Conservation (phyloP, 176 grass and related monocot genomes). For the Raddia guianensis region DNA sequence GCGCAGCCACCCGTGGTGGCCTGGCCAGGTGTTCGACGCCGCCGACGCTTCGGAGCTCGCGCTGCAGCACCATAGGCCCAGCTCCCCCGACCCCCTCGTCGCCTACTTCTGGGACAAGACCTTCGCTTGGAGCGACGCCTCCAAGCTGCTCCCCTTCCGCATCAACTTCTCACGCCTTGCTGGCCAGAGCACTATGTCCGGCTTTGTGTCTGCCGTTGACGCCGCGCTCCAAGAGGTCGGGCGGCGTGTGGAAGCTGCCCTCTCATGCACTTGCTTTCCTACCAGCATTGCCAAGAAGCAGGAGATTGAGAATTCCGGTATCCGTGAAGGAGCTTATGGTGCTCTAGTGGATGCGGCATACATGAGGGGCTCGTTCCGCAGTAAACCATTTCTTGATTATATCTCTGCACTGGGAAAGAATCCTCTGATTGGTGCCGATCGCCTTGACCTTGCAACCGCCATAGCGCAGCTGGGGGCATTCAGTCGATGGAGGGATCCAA, state of each 20-base stretch:
- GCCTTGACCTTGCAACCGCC: conserved; percentile 63
- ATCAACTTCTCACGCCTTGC: conserved; percentile 51
- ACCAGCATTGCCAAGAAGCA: conserved; percentile 35
- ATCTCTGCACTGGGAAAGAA: conserved; percentile 54
- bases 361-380: conserved; percentile 56
- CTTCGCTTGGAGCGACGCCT: conserved; percentile 71
- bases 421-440: conserved; percentile 47
- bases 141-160: conserved; percentile 64
- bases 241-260: conserved; percentile 47
- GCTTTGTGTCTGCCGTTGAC: conserved; percentile 54
- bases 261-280: conserved; percentile 57
- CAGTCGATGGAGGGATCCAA: conserved; percentile 55
- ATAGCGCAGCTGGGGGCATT: conserved; percentile 75
- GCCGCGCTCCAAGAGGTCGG: conserved; percentile 63
- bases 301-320: conserved; percentile 66
- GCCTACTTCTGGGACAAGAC: conserved; percentile 82
- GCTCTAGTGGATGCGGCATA: conserved; percentile 46
- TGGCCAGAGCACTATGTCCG: conserved; percentile 47
- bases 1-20: conserved; percentile 92
- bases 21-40: conserved; percentile 71
- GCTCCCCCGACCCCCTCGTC: conserved; percentile 48
- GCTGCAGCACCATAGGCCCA: conserved; percentile 45
- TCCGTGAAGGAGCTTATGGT: conserved; percentile 50
- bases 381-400: conserved; percentile 56
- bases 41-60: conserved; percentile 71